Conservation (phyloP, 2,329 filamentous ascomycete species). For the Geosmithia morbida region DNA sequence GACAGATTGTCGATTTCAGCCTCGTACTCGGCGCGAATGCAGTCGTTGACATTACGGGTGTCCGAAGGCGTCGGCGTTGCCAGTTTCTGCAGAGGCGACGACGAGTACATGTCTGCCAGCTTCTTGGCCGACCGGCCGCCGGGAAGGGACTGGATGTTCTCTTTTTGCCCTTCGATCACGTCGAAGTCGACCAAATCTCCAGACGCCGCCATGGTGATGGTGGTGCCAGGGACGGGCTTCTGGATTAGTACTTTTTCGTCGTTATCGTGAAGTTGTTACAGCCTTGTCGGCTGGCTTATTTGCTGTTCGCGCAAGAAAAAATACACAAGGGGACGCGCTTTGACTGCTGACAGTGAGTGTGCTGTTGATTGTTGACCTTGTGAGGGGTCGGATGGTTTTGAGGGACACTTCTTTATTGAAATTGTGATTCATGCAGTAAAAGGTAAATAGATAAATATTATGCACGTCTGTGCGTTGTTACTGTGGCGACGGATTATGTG, state of each 20-base stretch:
- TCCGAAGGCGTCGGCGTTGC: constrained; percentile 54
- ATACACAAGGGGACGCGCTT: not conserved
- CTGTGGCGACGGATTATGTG: not conserved
- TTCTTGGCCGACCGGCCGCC: constrained; percentile 79
- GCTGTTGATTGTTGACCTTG: not conserved
- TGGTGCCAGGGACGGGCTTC: not conserved
- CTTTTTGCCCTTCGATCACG: constrained; percentile 90
- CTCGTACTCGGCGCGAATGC: constrained; percentile 72
- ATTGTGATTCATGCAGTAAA: not conserved
- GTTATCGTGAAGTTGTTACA: not conserved
- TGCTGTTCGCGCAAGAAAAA: not conserved
- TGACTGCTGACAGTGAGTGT: not conserved
- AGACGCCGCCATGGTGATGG: constrained; percentile 27
- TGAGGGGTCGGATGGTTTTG: not conserved
- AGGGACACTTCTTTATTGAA: not conserved
- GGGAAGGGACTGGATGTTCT: constrained; percentile 91
- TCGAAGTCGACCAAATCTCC: constrained; percentile 61
- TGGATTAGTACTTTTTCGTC: not conserved
- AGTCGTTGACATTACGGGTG: constrained; percentile 64
- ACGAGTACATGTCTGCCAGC: constrained; percentile 68
- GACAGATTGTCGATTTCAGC: constrained; percentile 62
- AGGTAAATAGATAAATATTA: not conserved
- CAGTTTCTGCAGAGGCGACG: constrained; percentile 43
- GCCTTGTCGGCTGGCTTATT: not conserved
- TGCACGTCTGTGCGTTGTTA: not conserved